Percentiles rank a stretch among this genome's conserved stretches.
These are phyloP conservation scores for Podila epicladia DNA, from an alignment of 192 early-diverging fungal genomes.

Conservation along the genomic window DNA sequence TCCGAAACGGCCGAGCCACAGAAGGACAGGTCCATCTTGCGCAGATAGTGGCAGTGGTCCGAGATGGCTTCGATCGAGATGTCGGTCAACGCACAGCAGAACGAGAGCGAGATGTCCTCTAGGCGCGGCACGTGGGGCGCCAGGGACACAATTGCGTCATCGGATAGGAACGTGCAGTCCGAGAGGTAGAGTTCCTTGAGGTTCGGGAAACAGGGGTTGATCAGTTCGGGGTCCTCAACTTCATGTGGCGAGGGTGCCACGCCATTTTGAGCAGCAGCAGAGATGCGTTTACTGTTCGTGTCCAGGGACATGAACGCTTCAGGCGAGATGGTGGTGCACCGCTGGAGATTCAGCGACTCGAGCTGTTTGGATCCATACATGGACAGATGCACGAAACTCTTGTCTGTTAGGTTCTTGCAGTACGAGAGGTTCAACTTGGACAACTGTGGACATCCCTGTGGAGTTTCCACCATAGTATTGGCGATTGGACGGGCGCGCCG, in stretches of 20 bases:
- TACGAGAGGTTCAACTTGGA: constrained; percentile 66
- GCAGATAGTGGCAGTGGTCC: constrained; percentile 52
- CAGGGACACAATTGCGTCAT: constrained; percentile 66
- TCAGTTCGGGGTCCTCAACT: neutral
- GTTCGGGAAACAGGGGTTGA: constrained; percentile 33
- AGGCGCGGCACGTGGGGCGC: constrained; percentile 65
- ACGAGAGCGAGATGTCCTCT: constrained; percentile 67
- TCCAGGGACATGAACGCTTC: constrained; percentile 61
- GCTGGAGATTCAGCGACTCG: constrained; percentile 72
- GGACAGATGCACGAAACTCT: constrained; percentile 59
- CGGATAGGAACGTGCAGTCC: constrained; percentile 83
- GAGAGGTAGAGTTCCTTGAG: constrained; percentile 68
- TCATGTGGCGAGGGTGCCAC: neutral
- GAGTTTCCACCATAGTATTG: neutral
- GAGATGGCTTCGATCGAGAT: constrained; percentile 53
- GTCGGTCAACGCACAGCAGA: constrained; percentile 83
- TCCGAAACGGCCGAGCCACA: constrained; percentile 83
- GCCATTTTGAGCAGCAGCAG: too few relatives aligned
- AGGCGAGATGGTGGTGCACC: constrained; percentile 80
- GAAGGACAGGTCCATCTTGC: constrained; percentile 71
- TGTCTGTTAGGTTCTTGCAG: constrained; percentile 80
- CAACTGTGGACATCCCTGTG: constrained; percentile 40
- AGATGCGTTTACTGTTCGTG: neutral
- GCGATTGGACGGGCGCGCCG: neutral
- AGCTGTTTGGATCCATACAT: constrained; percentile 60